phyloP scores from a whole-genome alignment of 2,329 filamentous ascomycete genomes.

The Conoideocrella luteorostrata region DNA sequence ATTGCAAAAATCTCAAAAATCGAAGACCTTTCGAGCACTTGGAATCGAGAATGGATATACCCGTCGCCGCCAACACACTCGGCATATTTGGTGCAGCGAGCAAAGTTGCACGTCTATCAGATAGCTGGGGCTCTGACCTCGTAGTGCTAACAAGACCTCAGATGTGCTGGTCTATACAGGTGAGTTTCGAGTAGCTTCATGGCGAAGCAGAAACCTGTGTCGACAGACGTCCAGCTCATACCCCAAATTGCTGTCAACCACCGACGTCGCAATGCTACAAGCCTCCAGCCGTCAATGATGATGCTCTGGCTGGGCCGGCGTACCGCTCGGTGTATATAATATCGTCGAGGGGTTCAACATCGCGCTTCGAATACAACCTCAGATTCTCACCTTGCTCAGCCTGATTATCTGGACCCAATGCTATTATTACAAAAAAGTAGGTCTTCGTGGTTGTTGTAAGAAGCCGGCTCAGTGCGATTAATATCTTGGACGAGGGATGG shows the following conservation, averaged over 20 bases:
- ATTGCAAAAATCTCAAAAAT: no score
- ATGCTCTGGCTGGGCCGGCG: slow-evolving; percentile 61
- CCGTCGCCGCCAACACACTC: no score
- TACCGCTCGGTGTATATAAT: slow-evolving; percentile 54
- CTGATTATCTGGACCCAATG: slow-evolving; percentile 38
- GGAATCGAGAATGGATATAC: no score
- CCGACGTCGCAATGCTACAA: slow-evolving; percentile 56
- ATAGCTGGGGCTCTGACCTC: no score
- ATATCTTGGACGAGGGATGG: slow-evolving; percentile 49
- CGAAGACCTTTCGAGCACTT: no score
- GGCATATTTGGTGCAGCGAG: no score
- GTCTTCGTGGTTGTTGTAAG: no score
- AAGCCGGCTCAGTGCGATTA: no score
- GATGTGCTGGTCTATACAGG: slow-evolving; percentile 61
- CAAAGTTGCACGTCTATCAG: no score
- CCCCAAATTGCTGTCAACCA: slow-evolving; percentile 66
- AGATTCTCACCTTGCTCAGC: slow-evolving; percentile 36
- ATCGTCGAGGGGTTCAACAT: slow-evolving; percentile 35
- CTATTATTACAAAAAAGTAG: slow-evolving; percentile 34
- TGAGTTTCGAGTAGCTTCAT: slow-evolving; percentile 25
- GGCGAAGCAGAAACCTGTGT: no score
- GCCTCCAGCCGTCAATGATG: slow-evolving; percentile 65
- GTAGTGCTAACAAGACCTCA: no score
- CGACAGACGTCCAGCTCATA: slow-evolving; percentile 47
- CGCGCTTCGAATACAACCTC: slow-evolving; percentile 35